Base-by-base conservation (phyloP, 495 filamentous ascomycete species). In the Niebla homalea region DNA sequence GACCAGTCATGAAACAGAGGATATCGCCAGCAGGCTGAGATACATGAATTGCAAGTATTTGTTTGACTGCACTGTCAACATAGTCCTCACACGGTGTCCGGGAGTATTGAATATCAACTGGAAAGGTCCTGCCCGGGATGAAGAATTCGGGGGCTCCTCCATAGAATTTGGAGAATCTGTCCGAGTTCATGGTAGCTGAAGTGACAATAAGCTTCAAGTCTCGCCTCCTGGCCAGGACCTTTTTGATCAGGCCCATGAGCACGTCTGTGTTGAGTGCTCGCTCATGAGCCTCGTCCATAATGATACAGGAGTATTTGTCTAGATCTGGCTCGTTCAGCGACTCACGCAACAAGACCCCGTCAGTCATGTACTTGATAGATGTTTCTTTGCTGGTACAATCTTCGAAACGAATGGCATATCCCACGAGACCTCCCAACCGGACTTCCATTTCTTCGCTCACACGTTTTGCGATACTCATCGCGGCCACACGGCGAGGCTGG, bases 231-330 rank as follows among this genome's bases (percentile, higher is more conserved):
- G 90, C 83, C 21, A 99, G 72, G 8, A 99, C 87, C 65, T 97
- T 97, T 62, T 96, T 99, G 64, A 99, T 84, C 21, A 99, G 75
- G 1, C 93, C 93, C 86, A 99, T 94, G 12, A 97, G 69, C 5
- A 99, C 88, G 63, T 99, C 93, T 2, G 93, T 99, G 60, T 97
- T 97, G 38, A 99, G 70, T 0, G 92, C 89, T 60, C 93, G 78
- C 63, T 99, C 93, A 72, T 99, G 93, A 3, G 93, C 93, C 69
- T 99, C 93, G 64, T 99, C 93, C 92, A 99, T 96, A 63, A 99
- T 99, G 45, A 99, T 89, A 62, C 88, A 94, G 12, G 90, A 94
- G 65, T 99, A 99, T 59, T 85, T 85, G 64, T 97, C 93, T 20
- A 99, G 76, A 60, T 99, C 94, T 15, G 79, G 75, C 59, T 96